Conservation (phyloP, 2,329 filamentous ascomycete species). For the Neophaeococcomyces mojaviensis region DNA sequence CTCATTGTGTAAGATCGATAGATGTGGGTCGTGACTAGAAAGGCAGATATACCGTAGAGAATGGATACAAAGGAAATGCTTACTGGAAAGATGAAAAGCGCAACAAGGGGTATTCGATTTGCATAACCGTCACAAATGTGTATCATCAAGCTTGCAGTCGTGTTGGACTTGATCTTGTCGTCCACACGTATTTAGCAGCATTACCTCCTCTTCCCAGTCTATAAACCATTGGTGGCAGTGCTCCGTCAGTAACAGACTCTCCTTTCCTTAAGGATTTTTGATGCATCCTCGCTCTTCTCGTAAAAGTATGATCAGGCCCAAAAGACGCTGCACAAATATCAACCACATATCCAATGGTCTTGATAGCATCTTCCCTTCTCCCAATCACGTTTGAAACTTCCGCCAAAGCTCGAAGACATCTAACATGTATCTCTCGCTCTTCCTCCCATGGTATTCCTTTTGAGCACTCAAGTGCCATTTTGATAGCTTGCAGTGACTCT, state of each 20-base stretch:
- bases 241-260: conserved; percentile 12
- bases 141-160: conserved; percentile 17
- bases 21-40: too few relatives aligned
- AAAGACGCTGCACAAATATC: conserved; percentile 20
- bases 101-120: not conserved
- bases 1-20: too few relatives aligned
- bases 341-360: conserved; percentile 22
- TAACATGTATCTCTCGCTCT: conserved; percentile 23
- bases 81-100: not conserved
- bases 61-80: not conserved
- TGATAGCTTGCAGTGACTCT: conserved; percentile 18
- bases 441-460: conserved; percentile 15
- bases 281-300: conserved; percentile 21
- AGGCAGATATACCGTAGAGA: not conserved
- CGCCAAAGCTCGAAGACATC: conserved; percentile 20
- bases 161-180: conserved; percentile 20
- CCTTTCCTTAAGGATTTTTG: conserved; percentile 21
- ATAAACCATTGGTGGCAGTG: conserved; percentile 23
- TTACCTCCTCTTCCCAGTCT: conserved; percentile 20
- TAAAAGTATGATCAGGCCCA: conserved; percentile 22
- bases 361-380: conserved; percentile 18
- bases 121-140: not conserved
- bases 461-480: conserved; percentile 18
- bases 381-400: conserved; percentile 21
- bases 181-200: conserved; percentile 23